A percentile compares a stretch with the other conserved stretches of the same genome.
Evolutionary conservation across 176 grass and related monocot genomes (phyloP).

Genomic region (Canna indica): DNA sequence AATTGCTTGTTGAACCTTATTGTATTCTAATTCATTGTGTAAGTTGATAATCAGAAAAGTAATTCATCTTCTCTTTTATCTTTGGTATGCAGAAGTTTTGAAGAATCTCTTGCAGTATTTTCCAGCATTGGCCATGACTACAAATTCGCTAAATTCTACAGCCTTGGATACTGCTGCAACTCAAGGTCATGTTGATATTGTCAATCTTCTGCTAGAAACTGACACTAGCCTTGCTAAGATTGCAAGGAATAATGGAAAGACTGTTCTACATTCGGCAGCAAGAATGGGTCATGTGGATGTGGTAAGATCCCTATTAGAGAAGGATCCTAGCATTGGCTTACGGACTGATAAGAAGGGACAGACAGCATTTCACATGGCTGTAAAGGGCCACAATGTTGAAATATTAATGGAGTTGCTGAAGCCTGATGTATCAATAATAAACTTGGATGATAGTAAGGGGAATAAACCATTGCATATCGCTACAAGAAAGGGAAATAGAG

Average conservation of each 20-base stretch:
- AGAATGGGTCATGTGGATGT: conserved; percentile 16
- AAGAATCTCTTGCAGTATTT: conserved; percentile 16
- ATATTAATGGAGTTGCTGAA: conserved; percentile 14
- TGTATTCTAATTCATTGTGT: neutral
- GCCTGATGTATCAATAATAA: conserved; percentile 7
- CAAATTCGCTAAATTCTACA: conserved; percentile 19
- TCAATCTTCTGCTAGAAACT: conserved; percentile 18
- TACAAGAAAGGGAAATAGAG: conserved; percentile 11
- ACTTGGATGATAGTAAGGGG: conserved; percentile 18
- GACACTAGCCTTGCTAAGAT: conserved; percentile 19
- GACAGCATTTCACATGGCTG: conserved; percentile 24
- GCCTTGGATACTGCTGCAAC: conserved; percentile 17
- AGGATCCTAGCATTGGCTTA: conserved; percentile 12
- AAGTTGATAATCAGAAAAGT: neutral
- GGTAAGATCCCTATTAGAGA: conserved; percentile 12
- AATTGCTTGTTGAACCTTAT: neutral
- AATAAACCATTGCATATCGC: conserved; percentile 17
- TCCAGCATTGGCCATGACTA: conserved; percentile 21
- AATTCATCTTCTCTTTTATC: neutral
- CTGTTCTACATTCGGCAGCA: conserved; percentile 17
- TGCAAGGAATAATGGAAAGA: conserved; percentile 22
- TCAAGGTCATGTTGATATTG: conserved; percentile 16
- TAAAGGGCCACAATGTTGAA: conserved; percentile 18
- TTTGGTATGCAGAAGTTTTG: conserved; percentile 18
- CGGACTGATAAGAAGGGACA: conserved; percentile 20